Evolutionary conservation across 2,329 filamentous ascomycete species (phyloP).

Genomic region (Alternaria metachromatica): DNA sequence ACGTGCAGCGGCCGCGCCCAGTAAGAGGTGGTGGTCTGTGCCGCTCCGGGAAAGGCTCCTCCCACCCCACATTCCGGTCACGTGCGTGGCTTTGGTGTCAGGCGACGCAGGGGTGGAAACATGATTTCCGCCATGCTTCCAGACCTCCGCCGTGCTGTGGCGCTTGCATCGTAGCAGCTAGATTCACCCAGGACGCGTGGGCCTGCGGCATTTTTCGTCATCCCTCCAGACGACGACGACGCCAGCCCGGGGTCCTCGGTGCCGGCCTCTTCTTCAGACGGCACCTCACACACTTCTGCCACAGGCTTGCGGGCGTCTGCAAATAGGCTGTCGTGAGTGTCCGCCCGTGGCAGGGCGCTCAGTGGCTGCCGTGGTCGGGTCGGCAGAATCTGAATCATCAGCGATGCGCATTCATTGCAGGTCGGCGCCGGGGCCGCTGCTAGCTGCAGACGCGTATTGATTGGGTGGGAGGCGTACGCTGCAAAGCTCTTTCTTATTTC

Average conservation of each 20-base stretch:
- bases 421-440: background rate
- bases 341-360: conserved; percentile 3
- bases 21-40: conserved; percentile 12
- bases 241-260: background rate
- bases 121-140: conserved; percentile 9
- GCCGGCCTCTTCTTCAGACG: background rate
- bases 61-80: conserved; percentile 9
- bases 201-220: conserved; percentile 23
- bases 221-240: conserved; percentile 1
- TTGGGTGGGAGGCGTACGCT: conserved; percentile 30
- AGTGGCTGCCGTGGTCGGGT: background rate
- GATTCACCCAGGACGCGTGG: conserved; percentile 13
- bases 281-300: background rate
- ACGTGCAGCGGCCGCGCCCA: conserved; percentile 27
- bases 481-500: conserved; percentile 26
- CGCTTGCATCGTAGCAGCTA: background rate
- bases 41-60: conserved; percentile 6
- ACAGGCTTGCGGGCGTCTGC: background rate
- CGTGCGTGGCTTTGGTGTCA: conserved; percentile 4
- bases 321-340: background rate
- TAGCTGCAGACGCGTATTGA: conserved; percentile 4
- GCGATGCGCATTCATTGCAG: conserved; percentile 1
- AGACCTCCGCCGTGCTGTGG: conserved; percentile 14
- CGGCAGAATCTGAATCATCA: conserved; percentile 8
- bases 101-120: conserved; percentile 8